These are phyloP conservation scores for Phytophthora litchii DNA, from an alignment of 352 stramenopile genomes.

Conservation along the genomic window DNA sequence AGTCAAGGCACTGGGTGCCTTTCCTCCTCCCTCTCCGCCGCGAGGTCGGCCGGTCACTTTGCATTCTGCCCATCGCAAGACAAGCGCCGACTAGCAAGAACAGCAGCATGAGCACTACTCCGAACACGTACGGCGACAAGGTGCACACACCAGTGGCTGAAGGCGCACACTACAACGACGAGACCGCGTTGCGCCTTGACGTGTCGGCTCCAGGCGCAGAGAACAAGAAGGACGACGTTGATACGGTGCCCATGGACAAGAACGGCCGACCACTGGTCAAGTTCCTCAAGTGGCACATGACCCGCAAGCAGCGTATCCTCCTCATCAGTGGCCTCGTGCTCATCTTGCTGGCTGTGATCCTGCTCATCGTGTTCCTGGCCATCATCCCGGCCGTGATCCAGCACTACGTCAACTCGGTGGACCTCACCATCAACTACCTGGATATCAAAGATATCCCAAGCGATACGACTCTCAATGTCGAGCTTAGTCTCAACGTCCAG, in stretches of 20 bases:
- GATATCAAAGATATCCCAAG: constrained; percentile 56
- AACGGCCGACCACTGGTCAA: constrained; percentile 34
- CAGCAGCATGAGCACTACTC: constrained; percentile 26
- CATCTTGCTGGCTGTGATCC: constrained; percentile 44
- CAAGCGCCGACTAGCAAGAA: background rate
- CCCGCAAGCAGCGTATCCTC: constrained; percentile 54
- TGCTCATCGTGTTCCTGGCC: constrained; percentile 72
- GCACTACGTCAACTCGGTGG: constrained; percentile 59
- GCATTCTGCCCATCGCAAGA: constrained; percentile 15
- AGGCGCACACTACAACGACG: constrained; percentile 33
- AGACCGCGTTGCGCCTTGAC: constrained; percentile 34
- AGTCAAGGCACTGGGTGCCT: constrained; percentile 7
- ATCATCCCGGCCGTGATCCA: constrained; percentile 67
- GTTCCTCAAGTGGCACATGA: constrained; percentile 64
- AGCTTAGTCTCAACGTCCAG: constrained; percentile 60
- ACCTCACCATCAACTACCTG: constrained; percentile 67
- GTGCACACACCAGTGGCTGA: constrained; percentile 34
- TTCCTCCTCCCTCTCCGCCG: background rate
- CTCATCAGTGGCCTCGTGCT: constrained; percentile 49
- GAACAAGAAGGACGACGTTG: constrained; percentile 41
- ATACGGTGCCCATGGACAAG: constrained; percentile 28
- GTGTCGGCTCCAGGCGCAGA: constrained; percentile 33
- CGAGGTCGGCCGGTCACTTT: constrained; percentile 21
- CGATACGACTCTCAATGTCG: constrained; percentile 44
- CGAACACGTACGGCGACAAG: constrained; percentile 22